Conservation (phyloP, 148 eudicot genomes). For the Nyssa sinensis region DNA sequence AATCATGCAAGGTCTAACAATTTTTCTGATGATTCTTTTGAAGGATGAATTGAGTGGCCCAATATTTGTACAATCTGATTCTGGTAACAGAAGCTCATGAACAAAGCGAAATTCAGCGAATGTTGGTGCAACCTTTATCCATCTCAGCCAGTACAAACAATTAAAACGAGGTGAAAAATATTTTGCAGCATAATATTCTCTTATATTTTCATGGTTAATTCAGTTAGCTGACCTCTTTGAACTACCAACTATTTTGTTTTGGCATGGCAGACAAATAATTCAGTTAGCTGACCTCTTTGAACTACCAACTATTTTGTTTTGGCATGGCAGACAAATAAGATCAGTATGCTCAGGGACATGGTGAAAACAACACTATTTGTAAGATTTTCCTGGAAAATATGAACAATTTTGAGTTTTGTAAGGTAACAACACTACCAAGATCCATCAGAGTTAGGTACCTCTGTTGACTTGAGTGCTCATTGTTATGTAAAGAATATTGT, state of each 20-base stretch:
- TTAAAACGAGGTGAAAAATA: background rate
- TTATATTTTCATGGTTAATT: background rate
- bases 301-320: too few species aligned
- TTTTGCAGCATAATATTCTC: background rate
- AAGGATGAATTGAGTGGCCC: slow-evolving; percentile 22
- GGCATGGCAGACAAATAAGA: too few species aligned
- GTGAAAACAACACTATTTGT: too few species aligned
- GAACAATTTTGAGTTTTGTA: too few species aligned
- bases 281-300: background rate
- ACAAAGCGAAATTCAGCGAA: background rate
- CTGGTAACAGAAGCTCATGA: too few species aligned
- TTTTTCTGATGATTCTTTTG: background rate
- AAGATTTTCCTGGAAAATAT: too few species aligned
- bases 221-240: background rate
- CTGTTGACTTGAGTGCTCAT: background rate
- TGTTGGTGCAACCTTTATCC: background rate
- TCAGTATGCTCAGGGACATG: too few species aligned
- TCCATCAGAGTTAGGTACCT: background rate
- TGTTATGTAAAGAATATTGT: too few species aligned
- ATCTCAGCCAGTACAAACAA: background rate
- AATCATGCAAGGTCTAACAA: background rate
- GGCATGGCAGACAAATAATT: too few species aligned
- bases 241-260: too few species aligned
- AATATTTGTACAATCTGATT: slow-evolving; percentile 7
- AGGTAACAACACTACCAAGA: background rate